Evolutionary conservation across 2,329 filamentous ascomycete genomes (phyloP).

Genomic region (Pyrenophora teres): DNA sequence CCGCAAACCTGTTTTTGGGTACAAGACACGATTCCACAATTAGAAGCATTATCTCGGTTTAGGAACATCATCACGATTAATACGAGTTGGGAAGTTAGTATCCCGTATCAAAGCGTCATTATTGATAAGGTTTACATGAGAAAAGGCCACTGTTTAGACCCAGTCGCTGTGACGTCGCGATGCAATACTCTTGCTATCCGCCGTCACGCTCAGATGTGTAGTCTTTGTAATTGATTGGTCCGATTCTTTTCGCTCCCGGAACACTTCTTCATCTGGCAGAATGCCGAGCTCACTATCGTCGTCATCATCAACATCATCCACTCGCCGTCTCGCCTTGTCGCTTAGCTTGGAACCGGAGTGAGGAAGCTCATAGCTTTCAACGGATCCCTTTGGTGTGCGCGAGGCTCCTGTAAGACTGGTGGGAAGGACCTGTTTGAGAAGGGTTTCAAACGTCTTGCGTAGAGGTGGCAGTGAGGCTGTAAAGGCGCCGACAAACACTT

Average conservation of each 20-base stretch:
- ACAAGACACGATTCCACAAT: not conserved
- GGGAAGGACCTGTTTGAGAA: constrained; percentile 25
- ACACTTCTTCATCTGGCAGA: constrained; percentile 9
- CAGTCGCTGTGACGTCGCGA: constrained; percentile 15
- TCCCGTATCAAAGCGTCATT: not conserved
- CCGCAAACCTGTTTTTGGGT: not conserved
- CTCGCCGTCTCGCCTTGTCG: constrained; percentile 6
- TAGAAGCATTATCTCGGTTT: not conserved
- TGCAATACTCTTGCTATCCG: constrained; percentile 10
- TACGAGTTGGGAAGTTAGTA: not conserved
- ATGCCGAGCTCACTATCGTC: constrained; percentile 28
- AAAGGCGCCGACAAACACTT: constrained; percentile 35
- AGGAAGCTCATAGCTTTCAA: constrained; percentile 26
- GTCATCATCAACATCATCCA: constrained; percentile 19
- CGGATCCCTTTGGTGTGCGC: constrained; percentile 9
- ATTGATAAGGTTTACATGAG: not conserved
- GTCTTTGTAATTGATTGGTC: constrained; percentile 20
- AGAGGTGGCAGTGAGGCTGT: constrained; percentile 34
- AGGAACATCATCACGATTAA: not conserved
- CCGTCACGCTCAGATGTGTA: constrained; percentile 19
- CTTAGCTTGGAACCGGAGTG: constrained; percentile 12
- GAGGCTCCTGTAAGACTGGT: constrained; percentile 21
- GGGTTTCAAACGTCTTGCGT: constrained; percentile 32
- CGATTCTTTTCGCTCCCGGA: not conserved
- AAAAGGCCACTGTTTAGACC: constrained; percentile 10